Evolutionary conservation across 2,329 filamentous ascomycete species (phyloP), one percentile per base, ranked within the genome.

Genomic region (Verticillium nubilum): DNA sequence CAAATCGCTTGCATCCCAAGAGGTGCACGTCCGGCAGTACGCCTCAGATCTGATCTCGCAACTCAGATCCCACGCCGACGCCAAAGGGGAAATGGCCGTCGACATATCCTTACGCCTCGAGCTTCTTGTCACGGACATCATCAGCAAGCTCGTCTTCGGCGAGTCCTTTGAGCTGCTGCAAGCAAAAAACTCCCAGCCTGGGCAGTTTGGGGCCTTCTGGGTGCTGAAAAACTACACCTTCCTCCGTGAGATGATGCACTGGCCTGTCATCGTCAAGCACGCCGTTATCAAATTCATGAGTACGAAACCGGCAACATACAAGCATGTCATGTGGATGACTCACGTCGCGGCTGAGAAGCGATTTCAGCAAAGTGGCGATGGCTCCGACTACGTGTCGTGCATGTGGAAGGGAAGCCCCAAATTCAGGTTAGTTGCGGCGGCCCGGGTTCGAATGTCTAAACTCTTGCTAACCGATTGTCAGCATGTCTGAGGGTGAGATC

Each of bases 91-190:
- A 2, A 12, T 17, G n/a, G 10, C 13, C 12, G 2, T 67, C 1
- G 64, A 68, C 15, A 62, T 68, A 61, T 62, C 60, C 17, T 37
- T 64, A 2, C 67, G 66, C 63, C 58, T 57, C 9, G 62, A 66
- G 23, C 58, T 62, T 33, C 57, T 67, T 26, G 60, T 66, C 50
- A 65, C 64, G 2, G 68, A 74, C 33, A 65, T 73, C 37, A 76
- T 77, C 67, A 72, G 73, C 2, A 70, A 74, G 28, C 63, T 76
- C 15, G 64, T 69, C 4, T 72, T 76, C 56, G 68, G 70, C 25
- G 69, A 71, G 59, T 69, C 71, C 0, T 76, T 76, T 58, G 64
- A 68, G 26, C 67, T 68, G n/a, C 64, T 72, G 1, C 56, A 67
- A 13, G 54, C 62, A 1, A 61, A 60, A 1, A 61, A 61, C 25